These are phyloP conservation scores for Backusella liffmaniae DNA, from an alignment of 192 early-diverging fungal species.

Conservation along the genomic window DNA sequence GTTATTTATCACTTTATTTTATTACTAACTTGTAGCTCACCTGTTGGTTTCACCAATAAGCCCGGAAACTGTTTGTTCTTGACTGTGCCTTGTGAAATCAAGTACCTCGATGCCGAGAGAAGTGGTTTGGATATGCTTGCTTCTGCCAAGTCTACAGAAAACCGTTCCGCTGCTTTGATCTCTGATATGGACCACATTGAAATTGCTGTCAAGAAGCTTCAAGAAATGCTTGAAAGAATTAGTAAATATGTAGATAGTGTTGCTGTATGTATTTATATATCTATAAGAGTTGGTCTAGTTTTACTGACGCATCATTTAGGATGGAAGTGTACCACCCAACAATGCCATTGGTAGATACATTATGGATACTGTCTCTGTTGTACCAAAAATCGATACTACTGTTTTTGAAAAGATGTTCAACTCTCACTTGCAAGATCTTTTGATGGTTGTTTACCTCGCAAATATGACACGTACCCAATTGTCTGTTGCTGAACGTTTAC, in stretches of 20 bases:
- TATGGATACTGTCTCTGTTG: constrained; percentile 88
- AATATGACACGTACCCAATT: constrained; percentile 96
- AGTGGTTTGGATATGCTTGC: constrained; percentile 76
- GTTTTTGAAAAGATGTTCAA: constrained; percentile 94
- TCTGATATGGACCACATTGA: constrained; percentile 94
- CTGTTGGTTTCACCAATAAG: constrained; percentile 68
- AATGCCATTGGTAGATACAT: constrained; percentile 87
- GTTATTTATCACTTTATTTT: no score
- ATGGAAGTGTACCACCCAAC: constrained; percentile 57
- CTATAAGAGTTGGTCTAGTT: background rate
- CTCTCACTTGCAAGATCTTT: constrained; percentile 90
- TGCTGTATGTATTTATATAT: constrained; percentile 43
- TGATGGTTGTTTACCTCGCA: constrained; percentile 95
- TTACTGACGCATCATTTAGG: constrained; percentile 16
- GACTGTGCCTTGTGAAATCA: constrained; percentile 83
- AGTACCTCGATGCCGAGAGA: constrained; percentile 89
- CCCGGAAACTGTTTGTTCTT: constrained; percentile 89
- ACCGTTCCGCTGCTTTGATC: constrained; percentile 56
- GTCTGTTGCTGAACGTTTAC: constrained; percentile 88
- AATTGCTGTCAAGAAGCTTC: constrained; percentile 70
- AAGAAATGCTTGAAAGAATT: constrained; percentile 83
- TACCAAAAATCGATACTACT: constrained; percentile 81
- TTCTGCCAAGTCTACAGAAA: constrained; percentile 53
- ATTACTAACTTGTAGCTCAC: constrained; percentile 46
- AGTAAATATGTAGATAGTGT: constrained; percentile 78